A percentile compares a stretch with the other conserved stretches of the same genome.
phyloP scores from a whole-genome alignment of 441 rosid genomes.

The Erysimum pusillum region DNA sequence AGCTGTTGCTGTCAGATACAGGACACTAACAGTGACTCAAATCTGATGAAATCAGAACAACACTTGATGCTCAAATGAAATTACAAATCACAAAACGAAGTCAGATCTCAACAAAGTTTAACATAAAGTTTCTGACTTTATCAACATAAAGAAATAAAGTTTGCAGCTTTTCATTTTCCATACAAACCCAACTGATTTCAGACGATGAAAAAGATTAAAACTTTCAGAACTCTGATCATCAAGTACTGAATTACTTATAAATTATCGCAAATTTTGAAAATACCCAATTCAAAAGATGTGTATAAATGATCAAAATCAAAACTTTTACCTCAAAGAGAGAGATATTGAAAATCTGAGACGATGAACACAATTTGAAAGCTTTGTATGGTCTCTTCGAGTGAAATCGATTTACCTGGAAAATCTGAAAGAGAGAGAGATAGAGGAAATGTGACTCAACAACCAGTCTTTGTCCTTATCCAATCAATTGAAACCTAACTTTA shows the following conservation, averaged over 20 bases:
- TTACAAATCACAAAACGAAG: conserved; percentile 22
- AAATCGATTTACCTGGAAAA: conserved; percentile 35
- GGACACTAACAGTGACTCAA: not conserved
- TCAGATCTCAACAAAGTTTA: conserved; percentile 28
- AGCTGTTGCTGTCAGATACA: conserved; percentile 2
- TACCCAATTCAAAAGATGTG: not conserved
- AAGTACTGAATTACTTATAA: not conserved
- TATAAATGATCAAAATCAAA: conserved; percentile 27
- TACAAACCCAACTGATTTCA: not conserved
- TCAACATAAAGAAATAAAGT: not conserved
- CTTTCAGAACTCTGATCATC: conserved; percentile 1
- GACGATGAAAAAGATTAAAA: not conserved
- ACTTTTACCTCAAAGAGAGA: conserved; percentile 32
- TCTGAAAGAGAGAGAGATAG: conserved; percentile 24
- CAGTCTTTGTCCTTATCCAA: conserved; percentile 53
- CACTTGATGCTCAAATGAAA: conserved; percentile 20
- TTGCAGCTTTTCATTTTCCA: conserved; percentile 7
- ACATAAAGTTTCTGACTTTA: not conserved
- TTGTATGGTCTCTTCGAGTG: conserved; percentile 21
- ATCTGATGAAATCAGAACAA: conserved; percentile 39
- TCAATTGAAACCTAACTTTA: conserved; percentile 42
- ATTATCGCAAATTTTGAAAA: not conserved
- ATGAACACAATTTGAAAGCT: conserved; percentile 3
- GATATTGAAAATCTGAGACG: conserved; percentile 5
- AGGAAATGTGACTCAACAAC: conserved; percentile 59